phyloP scores from a whole-genome alignment of 768 basidiomycete species.

The Psilocybe azurescens region DNA sequence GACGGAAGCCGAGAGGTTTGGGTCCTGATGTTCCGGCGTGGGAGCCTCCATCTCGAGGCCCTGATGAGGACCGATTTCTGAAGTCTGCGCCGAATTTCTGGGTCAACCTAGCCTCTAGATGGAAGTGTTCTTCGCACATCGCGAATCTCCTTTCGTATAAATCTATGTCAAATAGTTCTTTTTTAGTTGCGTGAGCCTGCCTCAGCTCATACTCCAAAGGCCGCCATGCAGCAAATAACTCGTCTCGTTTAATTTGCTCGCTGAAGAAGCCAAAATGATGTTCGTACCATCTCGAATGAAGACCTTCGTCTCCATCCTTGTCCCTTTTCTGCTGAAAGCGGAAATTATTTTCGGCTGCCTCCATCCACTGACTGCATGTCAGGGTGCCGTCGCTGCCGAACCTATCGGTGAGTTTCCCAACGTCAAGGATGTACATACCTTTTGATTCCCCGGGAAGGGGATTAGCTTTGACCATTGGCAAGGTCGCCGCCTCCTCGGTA shows the following conservation, averaged over 20 bases:
- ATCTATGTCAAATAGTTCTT: background rate
- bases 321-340: conserved; percentile 12
- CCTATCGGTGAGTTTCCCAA: background rate
- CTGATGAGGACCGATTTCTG: background rate
- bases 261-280: conserved; percentile 13
- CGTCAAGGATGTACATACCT: background rate
- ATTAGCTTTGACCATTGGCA: background rate
- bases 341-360: conserved; percentile 4
- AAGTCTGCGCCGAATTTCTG: no score
- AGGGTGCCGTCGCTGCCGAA: background rate
- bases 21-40: no score
- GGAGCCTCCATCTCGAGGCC: background rate
- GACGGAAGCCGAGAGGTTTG: no score
- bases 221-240: conserved; percentile 16
- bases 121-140: background rate
- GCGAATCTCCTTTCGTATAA: conserved; percentile 1
- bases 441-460: background rate
- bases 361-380: conserved; percentile 8
- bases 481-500: background rate
- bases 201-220: conserved; percentile 9
- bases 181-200: background rate
- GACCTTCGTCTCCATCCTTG: background rate
- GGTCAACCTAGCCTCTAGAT: background rate
- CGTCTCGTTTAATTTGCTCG: background rate
- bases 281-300: background rate